Evolutionary conservation across 306 rosid species (phyloP).

Genomic region (Quercus agrifolia): DNA sequence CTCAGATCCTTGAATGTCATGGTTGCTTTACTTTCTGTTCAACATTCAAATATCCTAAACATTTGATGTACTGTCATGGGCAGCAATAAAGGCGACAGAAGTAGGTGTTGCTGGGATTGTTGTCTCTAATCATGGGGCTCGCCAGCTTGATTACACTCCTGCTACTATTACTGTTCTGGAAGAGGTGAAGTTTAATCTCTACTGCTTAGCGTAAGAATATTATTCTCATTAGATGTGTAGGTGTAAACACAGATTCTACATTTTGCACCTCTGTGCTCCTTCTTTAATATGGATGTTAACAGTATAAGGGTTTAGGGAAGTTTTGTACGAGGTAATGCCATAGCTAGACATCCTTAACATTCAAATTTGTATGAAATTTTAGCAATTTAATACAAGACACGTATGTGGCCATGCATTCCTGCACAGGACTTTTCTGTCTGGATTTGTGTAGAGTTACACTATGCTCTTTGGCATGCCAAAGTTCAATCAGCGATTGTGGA

Average conservation of each 20-base stretch:
- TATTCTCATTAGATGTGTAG: background rate
- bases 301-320: background rate
- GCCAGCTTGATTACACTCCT: slow-evolving; percentile 31
- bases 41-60: background rate
- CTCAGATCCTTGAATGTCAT: background rate
- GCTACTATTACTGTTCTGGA: slow-evolving; percentile 31
- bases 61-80: background rate
- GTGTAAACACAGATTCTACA: background rate
- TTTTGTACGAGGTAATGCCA: background rate
- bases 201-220: background rate
- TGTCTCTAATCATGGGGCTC: slow-evolving; percentile 32
- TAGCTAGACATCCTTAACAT: background rate
- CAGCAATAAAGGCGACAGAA: slow-evolving; percentile 29
- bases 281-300: background rate
- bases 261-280: background rate
- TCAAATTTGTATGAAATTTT: background rate
- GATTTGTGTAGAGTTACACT: background rate
- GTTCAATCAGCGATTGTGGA: background rate
- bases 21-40: background rate
- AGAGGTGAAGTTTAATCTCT: slow-evolving; percentile 12
- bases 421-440: background rate
- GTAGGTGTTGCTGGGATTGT: slow-evolving; percentile 26
- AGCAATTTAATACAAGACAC: background rate
- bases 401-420: background rate
- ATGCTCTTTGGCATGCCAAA: background rate